A percentile compares a stretch with the other conserved stretches of the same genome.
Evolutionary conservation across 179 eudicot species (phyloP).

Genomic region (Carnegiea gigantea): DNA sequence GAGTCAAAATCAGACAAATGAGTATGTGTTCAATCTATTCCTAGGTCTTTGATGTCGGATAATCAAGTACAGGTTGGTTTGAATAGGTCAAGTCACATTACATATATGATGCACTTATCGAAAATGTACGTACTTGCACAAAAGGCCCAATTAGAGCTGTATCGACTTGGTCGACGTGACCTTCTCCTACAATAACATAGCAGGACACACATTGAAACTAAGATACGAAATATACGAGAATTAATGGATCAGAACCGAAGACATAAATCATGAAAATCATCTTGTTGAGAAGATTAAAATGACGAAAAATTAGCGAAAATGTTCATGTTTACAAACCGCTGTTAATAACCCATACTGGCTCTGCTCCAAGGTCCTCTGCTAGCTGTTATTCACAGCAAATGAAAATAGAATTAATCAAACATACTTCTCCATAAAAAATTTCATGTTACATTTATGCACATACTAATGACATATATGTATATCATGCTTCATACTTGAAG

Average conservation of each 20-base stretch:
- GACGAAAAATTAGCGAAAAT: not conserved
- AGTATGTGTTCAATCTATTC: too few relatives aligned
- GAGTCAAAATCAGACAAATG: too few relatives aligned
- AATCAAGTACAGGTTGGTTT: not conserved
- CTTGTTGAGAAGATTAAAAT: not conserved
- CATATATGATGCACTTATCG: not conserved
- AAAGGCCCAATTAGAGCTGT: constrained; percentile 39
- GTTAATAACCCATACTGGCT: constrained; percentile 65
- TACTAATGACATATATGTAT: not conserved
- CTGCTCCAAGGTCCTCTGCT: constrained; percentile 63
- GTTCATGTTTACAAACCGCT: constrained; percentile 32
- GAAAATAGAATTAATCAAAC: not conserved
- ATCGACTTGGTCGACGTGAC: constrained; percentile 39
- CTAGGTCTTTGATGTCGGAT: too few relatives aligned
- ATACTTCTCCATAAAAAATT: not conserved
- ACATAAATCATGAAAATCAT: not conserved
- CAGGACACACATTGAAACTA: not conserved
- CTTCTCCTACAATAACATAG: constrained; percentile 34
- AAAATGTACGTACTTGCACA: constrained; percentile 42
- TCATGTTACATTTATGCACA: not conserved
- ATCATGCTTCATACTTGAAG: constrained; percentile 37
- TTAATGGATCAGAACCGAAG: too few relatives aligned
- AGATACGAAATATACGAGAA: too few relatives aligned
- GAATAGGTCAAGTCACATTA: not conserved
- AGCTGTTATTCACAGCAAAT: constrained; percentile 27